Base-by-base conservation (phyloP, 2,329 filamentous ascomycete genomes). In the Juglanconis juglandina region DNA sequence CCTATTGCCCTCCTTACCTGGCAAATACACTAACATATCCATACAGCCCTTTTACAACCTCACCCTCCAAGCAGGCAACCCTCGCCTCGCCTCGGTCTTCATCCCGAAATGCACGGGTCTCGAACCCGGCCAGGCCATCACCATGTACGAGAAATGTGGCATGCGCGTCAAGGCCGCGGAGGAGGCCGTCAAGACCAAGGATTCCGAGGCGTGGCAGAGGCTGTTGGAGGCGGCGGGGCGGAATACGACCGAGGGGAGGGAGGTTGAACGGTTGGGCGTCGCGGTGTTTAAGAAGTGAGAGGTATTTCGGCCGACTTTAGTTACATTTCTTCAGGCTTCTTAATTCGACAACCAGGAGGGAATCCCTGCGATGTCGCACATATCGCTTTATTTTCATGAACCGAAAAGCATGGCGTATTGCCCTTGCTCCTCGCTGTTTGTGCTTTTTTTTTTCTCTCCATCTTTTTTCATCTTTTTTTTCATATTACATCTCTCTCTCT, bases 61-160 rank as follows among this genome's bases (percentile, higher is more conserved):
- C 68, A 87, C 91, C 34, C 79, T 98, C 1, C 87, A 89, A 51
- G 95, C 95, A 1, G 95, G 95, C 50, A 98, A 98, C 71, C 89
- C 91, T 5, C 89, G 93, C 63, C 81, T 96, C 14, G 95, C 95
- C 1, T 85, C 89, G 0, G 73, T 86, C 5, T 98, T 97, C 74
- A 87, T 98, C 55, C 87, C 91, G 3, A 98, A 98, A 75, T 97
- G 93, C 77, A 88, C 87, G 14, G 80, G 81, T 58, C 72, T 96
- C 51, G 82, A 87, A 49, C 79, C 84, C 1, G 82, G 85, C 3
- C 89, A 92, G 68, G 80, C 88, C 3, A 88, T 96, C 58, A 85
- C 89, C 66, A 97, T 99, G 94, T 99, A 93, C 83, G 87, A 96
- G 68, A 96, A 96, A 76, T 98, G 95, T 73, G 94, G 94, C 17